Percentiles rank a stretch among this genome's conserved stretches.
Conservation (phyloP, 2,329 filamentous ascomycete species). For the Aspergillus calidoustus region DNA sequence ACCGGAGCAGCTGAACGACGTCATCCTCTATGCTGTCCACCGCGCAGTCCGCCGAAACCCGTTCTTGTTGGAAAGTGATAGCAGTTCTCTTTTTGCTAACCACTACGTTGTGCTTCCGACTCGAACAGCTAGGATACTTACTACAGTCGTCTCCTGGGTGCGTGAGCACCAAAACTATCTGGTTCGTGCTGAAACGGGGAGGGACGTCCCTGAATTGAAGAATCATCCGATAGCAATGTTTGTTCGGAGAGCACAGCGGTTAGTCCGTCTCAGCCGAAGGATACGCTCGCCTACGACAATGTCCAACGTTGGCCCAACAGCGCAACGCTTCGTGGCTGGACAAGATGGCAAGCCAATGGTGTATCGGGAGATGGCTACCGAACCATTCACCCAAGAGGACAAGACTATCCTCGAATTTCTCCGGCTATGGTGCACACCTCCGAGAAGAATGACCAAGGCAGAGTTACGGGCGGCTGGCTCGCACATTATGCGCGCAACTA, state of each 20-base stretch:
- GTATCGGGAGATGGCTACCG: slow-evolving; percentile 39
- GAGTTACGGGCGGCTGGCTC: slow-evolving; percentile 56
- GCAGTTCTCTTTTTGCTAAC: slow-evolving; percentile 38
- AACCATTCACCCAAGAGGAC: slow-evolving; percentile 55
- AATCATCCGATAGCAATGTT: slow-evolving; percentile 49
- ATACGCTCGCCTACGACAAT: slow-evolving; percentile 49
- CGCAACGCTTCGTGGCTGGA: slow-evolving; percentile 32
- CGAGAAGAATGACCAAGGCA: slow-evolving; percentile 42
- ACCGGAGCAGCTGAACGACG: slow-evolving; percentile 34
- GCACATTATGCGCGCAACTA: slow-evolving; percentile 60
- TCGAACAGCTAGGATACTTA: slow-evolving; percentile 52
- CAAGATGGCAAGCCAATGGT: slow-evolving; percentile 33
- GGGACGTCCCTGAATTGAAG: slow-evolving; percentile 29
- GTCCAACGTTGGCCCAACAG: slow-evolving; percentile 48
- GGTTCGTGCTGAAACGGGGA: slow-evolving; percentile 32
- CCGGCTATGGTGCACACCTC: slow-evolving; percentile 55
- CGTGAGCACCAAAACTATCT: slow-evolving; percentile 53
- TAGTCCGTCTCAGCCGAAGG: slow-evolving; percentile 48
- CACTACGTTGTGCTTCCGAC: slow-evolving; percentile 58
- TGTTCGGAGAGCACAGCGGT: slow-evolving; percentile 47
- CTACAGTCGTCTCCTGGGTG: slow-evolving; percentile 60
- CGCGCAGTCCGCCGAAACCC: slow-evolving; percentile 35
- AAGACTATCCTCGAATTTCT: slow-evolving; percentile 60
- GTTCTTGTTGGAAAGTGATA: slow-evolving; percentile 42
- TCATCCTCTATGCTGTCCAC: slow-evolving; percentile 42